Base-by-base conservation (phyloP, 768 basidiomycete species). In the Lactifluus subvellereus region DNA sequence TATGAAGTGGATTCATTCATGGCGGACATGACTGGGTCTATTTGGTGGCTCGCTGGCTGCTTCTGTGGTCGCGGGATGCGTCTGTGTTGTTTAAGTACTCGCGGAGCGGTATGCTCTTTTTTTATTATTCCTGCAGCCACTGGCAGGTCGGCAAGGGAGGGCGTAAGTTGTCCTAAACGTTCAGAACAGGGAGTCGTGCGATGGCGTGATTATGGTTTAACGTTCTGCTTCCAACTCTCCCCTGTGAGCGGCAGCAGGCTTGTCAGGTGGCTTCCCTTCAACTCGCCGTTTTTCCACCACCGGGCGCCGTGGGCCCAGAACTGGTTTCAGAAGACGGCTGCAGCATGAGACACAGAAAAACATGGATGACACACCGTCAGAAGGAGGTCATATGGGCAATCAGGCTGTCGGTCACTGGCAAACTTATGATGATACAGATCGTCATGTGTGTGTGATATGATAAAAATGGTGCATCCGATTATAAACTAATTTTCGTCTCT, bases 311-410 rank as follows among this genome's bases (percentile, higher is more conserved):
- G 10, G 18, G 2, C 45, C n/a, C 45, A 47, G 20, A 47, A 47
- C 45, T 47, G 45, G 45, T 20, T 47, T 47, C 45, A 47, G 20
- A 47, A 20, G 20, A 47, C n/a, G n/a, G 45, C 38, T 4, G 22
- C 22, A 2, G 22, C 22, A 22, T 27, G 27, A 27, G 27, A 27
- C 27, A 27, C 27, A 27, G 27, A 27, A 27, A 27, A 11, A 37
- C 35, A 7, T 37, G 42, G 42, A 5, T 3, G 42, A 53, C 10
- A 27, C 3, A 14, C 22, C 50, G 13, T n/a, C 49, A 30, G 14
- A 42, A 45, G 22, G 47, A 53, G 59, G 59, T 60, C 43, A 60
- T 60, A 60, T 60, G 59, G 48, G n/a, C 42, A 7, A 10, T 6
- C 43, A 43, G 22, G 43, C 43, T 45, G 8, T 13, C 37, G 27